A percentile compares a stretch with the other conserved stretches of the same genome.
Conservation (phyloP, 2,329 filamentous ascomycete genomes). For the Biscogniauxia sp. region DNA sequence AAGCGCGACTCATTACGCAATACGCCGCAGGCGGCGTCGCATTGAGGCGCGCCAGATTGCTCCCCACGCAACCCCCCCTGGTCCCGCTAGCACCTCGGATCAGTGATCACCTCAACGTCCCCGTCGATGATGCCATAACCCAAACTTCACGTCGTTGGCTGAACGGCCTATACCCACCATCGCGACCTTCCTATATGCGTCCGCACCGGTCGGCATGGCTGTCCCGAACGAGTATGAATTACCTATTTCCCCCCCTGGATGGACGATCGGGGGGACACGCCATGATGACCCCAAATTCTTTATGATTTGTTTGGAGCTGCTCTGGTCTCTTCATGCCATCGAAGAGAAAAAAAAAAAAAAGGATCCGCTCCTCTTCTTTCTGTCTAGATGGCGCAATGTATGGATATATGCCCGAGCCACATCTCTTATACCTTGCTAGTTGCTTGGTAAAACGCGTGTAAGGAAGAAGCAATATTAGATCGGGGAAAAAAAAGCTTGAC, state of each 20-base stretch:
- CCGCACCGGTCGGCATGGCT: neutral
- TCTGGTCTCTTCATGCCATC: too few relatives aligned
- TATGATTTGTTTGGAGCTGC: too few relatives aligned
- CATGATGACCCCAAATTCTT: too few relatives aligned
- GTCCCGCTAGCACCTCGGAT: neutral
- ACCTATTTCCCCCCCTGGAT: neutral
- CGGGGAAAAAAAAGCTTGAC: neutral
- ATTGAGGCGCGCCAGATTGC: neutral
- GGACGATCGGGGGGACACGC: too few relatives aligned
- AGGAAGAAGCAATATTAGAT: neutral
- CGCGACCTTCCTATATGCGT: neutral
- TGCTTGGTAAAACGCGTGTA: neutral
- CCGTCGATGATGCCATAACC: conserved; percentile 24
- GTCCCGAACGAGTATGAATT: conserved; percentile 1
- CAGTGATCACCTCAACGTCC: conserved; percentile 22
- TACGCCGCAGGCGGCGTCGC: neutral
- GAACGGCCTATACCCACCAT: neutral
- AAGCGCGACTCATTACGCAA: too few relatives aligned
- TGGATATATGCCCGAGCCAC: neutral
- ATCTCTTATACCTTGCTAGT: neutral
- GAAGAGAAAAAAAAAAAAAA: neutral
- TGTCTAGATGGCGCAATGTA: neutral
- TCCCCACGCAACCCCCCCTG: neutral
- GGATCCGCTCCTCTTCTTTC: neutral
- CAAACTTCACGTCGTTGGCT: conserved; percentile 15